Base-by-base conservation (phyloP, 2,329 filamentous ascomycete genomes). In the Alternaria metachromatica region DNA sequence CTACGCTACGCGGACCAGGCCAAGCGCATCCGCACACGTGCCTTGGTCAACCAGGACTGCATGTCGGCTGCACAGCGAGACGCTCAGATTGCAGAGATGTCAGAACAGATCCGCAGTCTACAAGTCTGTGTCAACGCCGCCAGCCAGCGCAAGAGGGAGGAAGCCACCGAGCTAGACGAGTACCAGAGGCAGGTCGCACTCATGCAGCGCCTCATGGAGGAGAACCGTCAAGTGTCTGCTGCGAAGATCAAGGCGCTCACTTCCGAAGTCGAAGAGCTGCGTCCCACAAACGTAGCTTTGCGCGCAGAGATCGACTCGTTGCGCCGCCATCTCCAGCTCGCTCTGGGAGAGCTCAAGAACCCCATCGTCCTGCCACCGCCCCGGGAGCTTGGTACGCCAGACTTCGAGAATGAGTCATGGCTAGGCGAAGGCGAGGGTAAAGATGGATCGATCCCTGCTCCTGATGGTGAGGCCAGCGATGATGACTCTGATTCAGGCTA, bases 1-100 rank as follows among this genome's bases (percentile, higher is more conserved):
- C 88, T 99, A 12, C 93, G 96, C 41, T 99, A 99, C 80, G 96
- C 96, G 20, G 95, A 99, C 80, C 95, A 98, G 81, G 96, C 96
- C 65, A 99, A 99, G 84, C 91, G 92, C 60, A 99, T 99, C 82
- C 93, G 94, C 76, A 98, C 94, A 33, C 91, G 93, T 55, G 96
- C 96, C 25, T 90, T 94, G 30, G 92, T 98, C 82, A 99, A 99
- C 83, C 94, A 99, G 82, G 94, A 97, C 80, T 92, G 94, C 72
- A 90, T 97, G 71, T 95, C 92, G 10, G 91, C 93, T 13, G 96
- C 95, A 1, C 93, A 98, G 82, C 90, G 96, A 68, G 96, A 99
- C 80, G 94, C 93, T 5, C 93, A 98, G 80, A 97, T 99, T 73
- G 85, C 88, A 2, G 92, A 94, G 75, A 98, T 99, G 96, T 91